Conservation (phyloP, 306 rosid species). For the Medicago arabica region DNA sequence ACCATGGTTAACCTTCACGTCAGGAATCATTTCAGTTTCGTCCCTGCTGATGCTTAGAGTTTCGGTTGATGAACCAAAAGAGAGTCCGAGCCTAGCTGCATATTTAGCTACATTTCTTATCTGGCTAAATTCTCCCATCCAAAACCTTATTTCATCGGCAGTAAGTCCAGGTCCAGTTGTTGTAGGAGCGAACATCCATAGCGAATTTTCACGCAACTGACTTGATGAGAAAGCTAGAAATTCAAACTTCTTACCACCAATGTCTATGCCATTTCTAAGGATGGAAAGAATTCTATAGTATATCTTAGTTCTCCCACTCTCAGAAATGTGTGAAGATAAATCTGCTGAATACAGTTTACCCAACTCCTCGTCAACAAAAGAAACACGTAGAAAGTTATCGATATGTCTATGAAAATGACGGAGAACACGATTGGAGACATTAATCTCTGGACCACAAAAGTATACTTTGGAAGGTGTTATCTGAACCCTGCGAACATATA, state of each 20-base stretch:
- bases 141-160: conserved; percentile 57
- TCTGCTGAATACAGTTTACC: conserved; percentile 69
- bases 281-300: conserved; percentile 66
- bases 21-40: conserved; percentile 67
- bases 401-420: conserved; percentile 50
- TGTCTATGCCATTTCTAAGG: conserved; percentile 64
- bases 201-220: conserved; percentile 80
- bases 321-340: conserved; percentile 63
- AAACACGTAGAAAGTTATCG: conserved; percentile 77
- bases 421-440: conserved; percentile 82
- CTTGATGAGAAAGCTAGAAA: conserved; percentile 92
- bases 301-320: conserved; percentile 57
- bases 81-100: conserved; percentile 91
- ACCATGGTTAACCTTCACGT: conserved; percentile 39
- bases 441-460: conserved; percentile 78
- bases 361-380: conserved; percentile 86
- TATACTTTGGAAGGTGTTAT: conserved; percentile 74
- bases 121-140: conserved; percentile 73
- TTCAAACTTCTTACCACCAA: conserved; percentile 78
- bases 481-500: conserved; percentile 74
- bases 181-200: conserved; percentile 75
- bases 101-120: conserved; percentile 89
- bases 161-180: conserved; percentile 31
- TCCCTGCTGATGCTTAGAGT: conserved; percentile 50
- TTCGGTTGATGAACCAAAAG: conserved; percentile 87